Conservation (phyloP, 2,329 filamentous ascomycete genomes). For the Calonectria fujianensis region DNA sequence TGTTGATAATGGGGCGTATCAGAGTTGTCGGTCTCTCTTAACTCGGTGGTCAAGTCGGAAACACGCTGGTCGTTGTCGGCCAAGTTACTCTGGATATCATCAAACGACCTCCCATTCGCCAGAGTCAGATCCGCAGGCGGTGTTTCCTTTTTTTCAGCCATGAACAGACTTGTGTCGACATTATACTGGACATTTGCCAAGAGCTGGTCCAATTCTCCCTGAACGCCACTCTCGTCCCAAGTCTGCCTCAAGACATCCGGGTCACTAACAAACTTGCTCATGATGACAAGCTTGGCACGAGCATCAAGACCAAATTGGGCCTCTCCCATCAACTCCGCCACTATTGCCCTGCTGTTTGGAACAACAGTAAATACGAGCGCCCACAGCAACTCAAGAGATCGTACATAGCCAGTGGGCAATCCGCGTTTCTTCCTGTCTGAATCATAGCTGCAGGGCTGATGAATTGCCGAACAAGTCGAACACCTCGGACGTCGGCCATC, state of each 20-base stretch:
- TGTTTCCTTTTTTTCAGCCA: neutral
- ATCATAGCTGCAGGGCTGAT: neutral
- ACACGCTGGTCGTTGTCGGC: neutral
- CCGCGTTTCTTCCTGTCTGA: conserved; percentile 2
- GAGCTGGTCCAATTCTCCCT: neutral
- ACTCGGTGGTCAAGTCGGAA: neutral
- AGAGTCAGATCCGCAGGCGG: neutral
- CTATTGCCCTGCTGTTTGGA: neutral
- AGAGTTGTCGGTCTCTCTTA: neutral
- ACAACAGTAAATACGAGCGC: neutral
- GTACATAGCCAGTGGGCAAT: conserved; percentile 4
- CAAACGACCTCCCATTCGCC: neutral
- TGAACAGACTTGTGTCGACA: neutral
- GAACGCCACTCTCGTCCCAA: neutral
- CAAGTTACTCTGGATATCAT: neutral
- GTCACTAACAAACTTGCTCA: neutral
- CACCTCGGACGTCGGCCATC: neutral
- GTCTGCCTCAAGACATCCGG: neutral
- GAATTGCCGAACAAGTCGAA: neutral
- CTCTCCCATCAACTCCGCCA: neutral
- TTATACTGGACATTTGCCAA: neutral
- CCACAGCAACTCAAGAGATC: neutral
- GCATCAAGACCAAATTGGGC: neutral
- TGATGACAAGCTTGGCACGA: neutral
- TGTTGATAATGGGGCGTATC: neutral